Base-by-base conservation (phyloP, 768 basidiomycete genomes). In the Kwoniella dejecticola region DNA sequence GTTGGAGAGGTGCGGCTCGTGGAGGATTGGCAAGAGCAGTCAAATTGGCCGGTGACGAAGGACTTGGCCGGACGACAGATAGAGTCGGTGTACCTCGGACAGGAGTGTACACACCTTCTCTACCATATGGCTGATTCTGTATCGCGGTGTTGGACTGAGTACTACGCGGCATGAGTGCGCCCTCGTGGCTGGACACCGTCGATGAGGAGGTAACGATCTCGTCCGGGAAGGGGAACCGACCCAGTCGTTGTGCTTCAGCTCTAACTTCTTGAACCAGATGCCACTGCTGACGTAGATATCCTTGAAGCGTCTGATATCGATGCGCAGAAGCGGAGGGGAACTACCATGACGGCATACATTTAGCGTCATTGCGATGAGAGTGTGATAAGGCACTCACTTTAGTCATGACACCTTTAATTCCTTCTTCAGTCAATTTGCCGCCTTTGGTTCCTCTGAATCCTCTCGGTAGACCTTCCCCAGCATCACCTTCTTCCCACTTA, bases 271-370 rank as follows among this genome's bases (percentile, higher is more conserved):
- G 62, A 23, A 96, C 84, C 40, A 95, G 81, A 11, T 84, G 83
- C 60, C 86, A 83, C 71, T 98, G 95, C 1, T 88, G 82, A 69
- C 86, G 87, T 77, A 98, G 86, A 77, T 94, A 99, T 2, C 81
- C 81, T 58, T 87, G 85, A 5, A 99, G 81, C 2, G 90, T 90
- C 69, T 89, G 87, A 71, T 89, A 88, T 36, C 89, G 86, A 33
- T 92, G 87, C 3, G 88, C 83, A 12, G 93, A 90, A 67, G 96
- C 92, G 50, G 89, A 87, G 12, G 91, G 91, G 75, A 91, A 97
- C 95, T 98, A 67, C 19, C n/a, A 42, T 29, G 17, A n/a, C 12
- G 13, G 6, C 13, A 30, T n/a, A 31, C 15, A 7, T 2, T 41
- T 26, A 29, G 23, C 19, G 41, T 13, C 17, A 13, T 2, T 15